These are phyloP conservation scores for Cladosporium phlei DNA, from an alignment of 2,329 filamentous ascomycete species.

Conservation along the genomic window DNA sequence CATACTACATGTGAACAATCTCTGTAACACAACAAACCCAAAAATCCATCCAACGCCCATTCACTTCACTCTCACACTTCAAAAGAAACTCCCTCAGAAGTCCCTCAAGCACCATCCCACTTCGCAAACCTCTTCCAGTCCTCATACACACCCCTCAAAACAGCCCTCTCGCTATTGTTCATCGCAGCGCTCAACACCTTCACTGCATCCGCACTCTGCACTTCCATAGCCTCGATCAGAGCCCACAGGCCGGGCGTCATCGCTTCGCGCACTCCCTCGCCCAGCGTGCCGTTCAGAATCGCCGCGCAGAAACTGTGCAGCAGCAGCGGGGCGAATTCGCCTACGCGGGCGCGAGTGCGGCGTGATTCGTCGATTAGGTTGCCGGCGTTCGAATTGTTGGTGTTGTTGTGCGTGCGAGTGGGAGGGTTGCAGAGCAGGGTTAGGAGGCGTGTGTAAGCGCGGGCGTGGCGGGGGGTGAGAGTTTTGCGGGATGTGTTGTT, in stretches of 20 bases:
- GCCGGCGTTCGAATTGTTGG: conserved; percentile 46
- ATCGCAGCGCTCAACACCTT: conserved; percentile 48
- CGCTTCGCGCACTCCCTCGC: conserved; percentile 49
- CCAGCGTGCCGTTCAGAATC: conserved; percentile 47
- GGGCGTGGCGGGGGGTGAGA: conserved; percentile 42
- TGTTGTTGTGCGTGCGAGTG: conserved; percentile 24
- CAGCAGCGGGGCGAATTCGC: conserved; percentile 54
- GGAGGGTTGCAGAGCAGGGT: conserved; percentile 59
- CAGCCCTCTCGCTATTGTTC: conserved; percentile 48
- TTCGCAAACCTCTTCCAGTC: conserved; percentile 41
- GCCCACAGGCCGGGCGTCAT: conserved; percentile 50
- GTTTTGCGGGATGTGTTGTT: conserved; percentile 26
- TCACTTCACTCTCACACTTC: too few relatives aligned
- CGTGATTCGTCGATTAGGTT: conserved; percentile 55
- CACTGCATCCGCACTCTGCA: conserved; percentile 42
- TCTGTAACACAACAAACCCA: too few relatives aligned
- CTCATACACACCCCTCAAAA: conserved; percentile 51
- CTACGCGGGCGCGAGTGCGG: conserved; percentile 53
- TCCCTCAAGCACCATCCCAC: conserved; percentile 24
- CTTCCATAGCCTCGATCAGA: conserved; percentile 48
- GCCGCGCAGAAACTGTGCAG: conserved; percentile 53
- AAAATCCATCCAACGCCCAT: too few relatives aligned
- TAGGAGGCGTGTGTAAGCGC: conserved; percentile 51
- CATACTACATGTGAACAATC: too few relatives aligned
- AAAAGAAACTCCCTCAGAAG: not conserved